Conservation (phyloP, 2,329 filamentous ascomycete species). For the Drechslera avenae region DNA sequence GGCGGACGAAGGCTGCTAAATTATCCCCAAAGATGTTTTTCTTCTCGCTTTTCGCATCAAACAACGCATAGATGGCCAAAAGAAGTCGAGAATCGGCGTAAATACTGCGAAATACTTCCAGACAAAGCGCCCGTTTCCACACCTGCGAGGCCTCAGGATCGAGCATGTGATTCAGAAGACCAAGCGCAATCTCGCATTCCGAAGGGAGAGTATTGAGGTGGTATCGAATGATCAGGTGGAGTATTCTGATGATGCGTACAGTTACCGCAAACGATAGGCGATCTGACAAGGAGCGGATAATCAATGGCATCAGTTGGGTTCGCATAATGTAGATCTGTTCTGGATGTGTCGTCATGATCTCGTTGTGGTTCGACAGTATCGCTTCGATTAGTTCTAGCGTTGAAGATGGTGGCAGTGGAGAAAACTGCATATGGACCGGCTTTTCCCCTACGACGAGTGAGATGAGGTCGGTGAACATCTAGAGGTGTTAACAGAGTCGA, state of each 20-base stretch:
- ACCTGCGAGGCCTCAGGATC: slow-evolving; percentile 77
- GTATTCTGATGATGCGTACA: slow-evolving; percentile 78
- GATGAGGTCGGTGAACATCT: slow-evolving; percentile 89
- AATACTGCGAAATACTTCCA: slow-evolving; percentile 87
- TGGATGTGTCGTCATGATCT: slow-evolving; percentile 75
- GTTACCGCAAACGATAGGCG: slow-evolving; percentile 80
- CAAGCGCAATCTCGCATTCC: slow-evolving; percentile 83
- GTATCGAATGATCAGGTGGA: slow-evolving; percentile 79
- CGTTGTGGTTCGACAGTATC: slow-evolving; percentile 82
- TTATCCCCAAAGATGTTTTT: slow-evolving; percentile 81
- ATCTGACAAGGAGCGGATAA: slow-evolving; percentile 77
- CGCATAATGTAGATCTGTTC: slow-evolving; percentile 83
- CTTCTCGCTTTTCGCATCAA: slow-evolving; percentile 73
- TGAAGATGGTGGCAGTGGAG: slow-evolving; percentile 78
- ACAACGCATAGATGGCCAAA: slow-evolving; percentile 78
- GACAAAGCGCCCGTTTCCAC: slow-evolving; percentile 89
- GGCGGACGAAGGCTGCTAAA: slow-evolving; percentile 84
- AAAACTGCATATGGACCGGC: slow-evolving; percentile 80
- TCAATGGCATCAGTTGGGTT: slow-evolving; percentile 78
- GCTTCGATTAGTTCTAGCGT: slow-evolving; percentile 92
- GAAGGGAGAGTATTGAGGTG: slow-evolving; percentile 75
- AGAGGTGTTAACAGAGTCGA: slow-evolving; percentile 10
- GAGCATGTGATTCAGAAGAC: slow-evolving; percentile 80
- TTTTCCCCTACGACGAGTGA: slow-evolving; percentile 83
- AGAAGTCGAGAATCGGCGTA: slow-evolving; percentile 81